Conservation (phyloP, 768 basidiomycete species). For the Suillus ampliporus region DNA sequence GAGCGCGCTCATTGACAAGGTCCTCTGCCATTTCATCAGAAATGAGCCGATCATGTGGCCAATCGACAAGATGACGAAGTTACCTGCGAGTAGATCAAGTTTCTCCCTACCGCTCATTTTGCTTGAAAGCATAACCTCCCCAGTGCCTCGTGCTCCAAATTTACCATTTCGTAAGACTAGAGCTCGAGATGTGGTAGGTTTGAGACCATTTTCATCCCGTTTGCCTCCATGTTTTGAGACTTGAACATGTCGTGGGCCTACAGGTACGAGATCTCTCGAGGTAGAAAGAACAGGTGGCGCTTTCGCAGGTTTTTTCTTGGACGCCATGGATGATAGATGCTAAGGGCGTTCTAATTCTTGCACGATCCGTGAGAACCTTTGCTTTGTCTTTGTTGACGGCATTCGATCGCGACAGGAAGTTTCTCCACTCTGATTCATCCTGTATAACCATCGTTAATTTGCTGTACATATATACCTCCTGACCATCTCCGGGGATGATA, state of each 20-base stretch:
- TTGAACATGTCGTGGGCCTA: constrained; percentile 60
- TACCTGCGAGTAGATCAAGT: constrained; percentile 79
- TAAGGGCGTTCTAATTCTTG: background rate
- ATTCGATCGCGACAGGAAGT: too few species aligned
- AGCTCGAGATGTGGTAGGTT: constrained; percentile 73
- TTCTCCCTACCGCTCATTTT: constrained; percentile 81
- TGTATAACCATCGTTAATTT: too few species aligned
- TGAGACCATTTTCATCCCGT: constrained; percentile 55
- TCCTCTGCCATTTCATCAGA: constrained; percentile 56
- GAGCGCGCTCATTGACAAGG: constrained; percentile 55
- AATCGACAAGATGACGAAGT: constrained; percentile 19
- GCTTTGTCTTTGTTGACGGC: constrained; percentile 3
- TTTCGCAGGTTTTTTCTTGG: constrained; percentile 38
- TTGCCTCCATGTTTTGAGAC: constrained; percentile 37
- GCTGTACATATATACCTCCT: background rate
- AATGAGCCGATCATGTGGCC: constrained; percentile 8
- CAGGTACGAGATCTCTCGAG: constrained; percentile 53
- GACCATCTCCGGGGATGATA: background rate
- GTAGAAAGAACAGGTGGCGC: constrained; percentile 16
- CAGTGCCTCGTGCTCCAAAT: constrained; percentile 71
- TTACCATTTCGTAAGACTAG: constrained; percentile 78
- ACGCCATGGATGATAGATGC: constrained; percentile 6
- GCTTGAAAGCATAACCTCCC: constrained; percentile 61
- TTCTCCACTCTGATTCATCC: background rate
- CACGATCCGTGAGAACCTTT: background rate